Evolutionary conservation across 2,329 filamentous ascomycete genomes (phyloP), one percentile per base, ranked within the genome.

Genomic region (Pseudogymnoascus sp.): DNA sequence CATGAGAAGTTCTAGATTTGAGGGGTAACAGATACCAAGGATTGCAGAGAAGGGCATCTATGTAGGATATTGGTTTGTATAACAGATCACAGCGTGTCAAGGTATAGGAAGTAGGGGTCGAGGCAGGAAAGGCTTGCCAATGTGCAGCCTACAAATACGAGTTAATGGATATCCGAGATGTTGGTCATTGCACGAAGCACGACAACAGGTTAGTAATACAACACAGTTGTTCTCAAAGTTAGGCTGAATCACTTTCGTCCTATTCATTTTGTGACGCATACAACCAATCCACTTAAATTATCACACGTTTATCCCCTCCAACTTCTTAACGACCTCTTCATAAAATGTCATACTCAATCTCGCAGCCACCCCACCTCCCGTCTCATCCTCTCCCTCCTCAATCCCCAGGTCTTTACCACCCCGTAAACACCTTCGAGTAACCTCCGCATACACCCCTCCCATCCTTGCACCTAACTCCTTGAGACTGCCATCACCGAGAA

Each of bases 241-340:
- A 50, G n/a, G 7, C 47, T 18, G 9, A 3, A 20, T 32, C 12
- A 20, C 16, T 54, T 18, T 25, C 22, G 4, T 25, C 22, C 22
- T 54, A n/a, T n/a, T n/a, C n/a, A n/a, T n/a, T n/a, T 25, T 25
- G 22, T 25, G 22, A 5, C 22, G 5, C 22, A 25, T 25, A 25
- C 4, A 25, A 4, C n/a, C 22, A 28, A 47, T 4, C 22, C 12
- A 28, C 22, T 50, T 16, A 8, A n/a, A 16, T 30, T 8, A 50
- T 66, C 58, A 68, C 16, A 68, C 61, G 30, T 61, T 65, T 41
- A 69, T 60, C 60, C 64, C 66, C 1, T 72, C 74, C 18, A 80
- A 65, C 43, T 67, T 72, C 65, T 77, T 77, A 20, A 79, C 77
- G 6, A 79, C 76, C 1, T 76, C 69, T 58, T 78, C 75, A 62